Base-by-base conservation (phyloP, 2,329 filamentous ascomycete genomes). In the Alternaria arbusti region DNA sequence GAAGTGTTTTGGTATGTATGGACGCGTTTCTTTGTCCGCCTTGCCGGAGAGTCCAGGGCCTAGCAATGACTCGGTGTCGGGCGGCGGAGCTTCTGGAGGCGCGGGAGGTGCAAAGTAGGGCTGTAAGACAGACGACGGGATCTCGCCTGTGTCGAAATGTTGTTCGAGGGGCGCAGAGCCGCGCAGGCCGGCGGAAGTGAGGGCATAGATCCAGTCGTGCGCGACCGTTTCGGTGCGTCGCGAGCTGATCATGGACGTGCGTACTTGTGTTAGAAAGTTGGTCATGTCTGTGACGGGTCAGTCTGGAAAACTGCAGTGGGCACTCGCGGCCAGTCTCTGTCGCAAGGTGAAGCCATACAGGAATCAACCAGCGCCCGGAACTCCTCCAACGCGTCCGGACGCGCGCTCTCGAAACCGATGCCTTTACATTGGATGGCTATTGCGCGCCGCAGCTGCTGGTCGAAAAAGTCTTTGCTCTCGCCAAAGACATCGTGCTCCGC, bases 1-100 rank as follows among this genome's bases (percentile, higher is more conserved):
- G 63, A 91, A 88, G 64, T 90, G 86, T 54, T 80, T 79, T 2
- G 88, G 87, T 61, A 90, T 86, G 73, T 88, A 88, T 17, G 79
- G 73, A 68, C 82, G 82, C 52, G 80, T 82, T 49, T 81, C 80
- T 47, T 83, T 81, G 58, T 85, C 82, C 47, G 79, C 76, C 51
- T 80, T 80, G 46, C 81, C 83, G 23, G 83, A 85, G 13, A 89
- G 75, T 23, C 84, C 81, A 4, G 84, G 80, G 13, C 85, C 85
- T 3, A 90, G 81, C 40, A 88, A 82, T 8, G 82, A 79, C 32
- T 82, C 80, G 50, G 84, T 79, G 63, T 83, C 75, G 13, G 82
- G 78, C 9, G 82, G 80, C n/a, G 79, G 74, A 13, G 75, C 70
- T 57, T 82, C 78, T 47, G 77, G 74, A 10, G 81, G 79, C 28